A percentile compares a stretch with the other conserved stretches of the same genome.
These are phyloP conservation scores for Xylariaceae sp. DNA, from an alignment of 2,329 filamentous ascomycete species.

Conservation along the genomic window DNA sequence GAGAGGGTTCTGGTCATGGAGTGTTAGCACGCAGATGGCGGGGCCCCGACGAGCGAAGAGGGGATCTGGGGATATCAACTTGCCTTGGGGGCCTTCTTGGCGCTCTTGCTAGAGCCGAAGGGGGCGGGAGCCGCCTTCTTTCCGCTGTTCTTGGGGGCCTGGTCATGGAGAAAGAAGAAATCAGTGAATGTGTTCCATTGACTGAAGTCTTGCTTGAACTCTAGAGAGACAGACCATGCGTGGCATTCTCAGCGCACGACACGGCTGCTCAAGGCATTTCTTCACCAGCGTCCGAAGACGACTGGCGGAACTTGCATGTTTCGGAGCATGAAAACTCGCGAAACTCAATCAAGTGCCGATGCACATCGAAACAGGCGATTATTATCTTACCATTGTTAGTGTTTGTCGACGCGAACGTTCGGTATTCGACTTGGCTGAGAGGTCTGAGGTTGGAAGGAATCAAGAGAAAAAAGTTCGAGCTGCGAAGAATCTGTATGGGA, in stretches of 20 bases:
- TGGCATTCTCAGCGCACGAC: conserved; percentile 50
- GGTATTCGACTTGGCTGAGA: conserved; percentile 36
- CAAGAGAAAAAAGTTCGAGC: conserved; percentile 28
- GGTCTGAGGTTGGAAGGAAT: conserved; percentile 31
- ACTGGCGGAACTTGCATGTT: conserved; percentile 38
- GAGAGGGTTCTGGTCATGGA: conserved; percentile 76
- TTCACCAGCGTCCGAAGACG: conserved; percentile 47
- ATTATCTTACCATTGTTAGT: conserved; percentile 57
- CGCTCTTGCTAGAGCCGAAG: conserved; percentile 85
- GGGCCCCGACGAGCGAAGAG: neutral
- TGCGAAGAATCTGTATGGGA: conserved; percentile 19
- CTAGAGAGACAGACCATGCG: conserved; percentile 66
- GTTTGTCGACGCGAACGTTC: conserved; percentile 45
- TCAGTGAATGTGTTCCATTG: conserved; percentile 81
- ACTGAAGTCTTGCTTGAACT: conserved; percentile 80
- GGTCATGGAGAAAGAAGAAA: conserved; percentile 99
- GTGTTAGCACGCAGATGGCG: conserved; percentile 21
- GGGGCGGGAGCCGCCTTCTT: conserved; percentile 98
- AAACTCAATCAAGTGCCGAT: conserved; percentile 28
- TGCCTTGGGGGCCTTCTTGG: conserved; percentile 97
- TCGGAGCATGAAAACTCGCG: conserved; percentile 32
- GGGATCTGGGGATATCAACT: conserved; percentile 37
- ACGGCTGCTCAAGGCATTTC: conserved; percentile 59
- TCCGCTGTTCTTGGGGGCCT: conserved; percentile 93
- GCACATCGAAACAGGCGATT: conserved; percentile 30